Percentiles rank a stretch among this genome's conserved stretches.
phyloP scores from a whole-genome alignment of 768 basidiomycete genomes.

The Suillus decipiens region DNA sequence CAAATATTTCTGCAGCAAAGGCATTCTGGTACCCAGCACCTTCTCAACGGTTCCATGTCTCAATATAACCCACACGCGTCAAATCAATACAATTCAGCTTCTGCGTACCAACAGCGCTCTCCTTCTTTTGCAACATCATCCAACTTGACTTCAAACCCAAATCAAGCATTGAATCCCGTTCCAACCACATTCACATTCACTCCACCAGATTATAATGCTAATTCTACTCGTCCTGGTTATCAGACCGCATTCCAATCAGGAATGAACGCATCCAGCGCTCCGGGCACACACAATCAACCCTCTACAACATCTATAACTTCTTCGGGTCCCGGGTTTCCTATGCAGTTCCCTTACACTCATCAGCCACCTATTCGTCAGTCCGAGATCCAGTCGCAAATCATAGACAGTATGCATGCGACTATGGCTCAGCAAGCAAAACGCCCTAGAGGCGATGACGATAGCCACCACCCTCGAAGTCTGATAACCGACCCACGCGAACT shows the following conservation, averaged over 20 bases:
- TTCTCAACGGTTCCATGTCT: constrained; percentile 7
- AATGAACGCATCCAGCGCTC: not conserved
- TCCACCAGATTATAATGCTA: constrained; percentile 10
- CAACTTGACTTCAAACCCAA: constrained; percentile 13
- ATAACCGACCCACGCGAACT: constrained; percentile 23
- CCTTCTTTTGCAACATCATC: constrained; percentile 16
- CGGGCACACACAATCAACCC: not conserved
- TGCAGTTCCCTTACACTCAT: constrained; percentile 34
- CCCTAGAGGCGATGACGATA: constrained; percentile 26
- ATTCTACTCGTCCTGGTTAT: constrained; percentile 18
- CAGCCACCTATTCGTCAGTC: constrained; percentile 30
- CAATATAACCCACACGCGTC: constrained; percentile 18
- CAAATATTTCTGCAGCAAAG: constrained; percentile 17
- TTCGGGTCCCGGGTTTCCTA: constrained; percentile 18
- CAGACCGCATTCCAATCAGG: constrained; percentile 13
- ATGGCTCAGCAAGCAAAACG: constrained; percentile 11
- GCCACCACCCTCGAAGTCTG: constrained; percentile 15
- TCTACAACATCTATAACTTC: not conserved
- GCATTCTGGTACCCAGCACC: constrained; percentile 9
- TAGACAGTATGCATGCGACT: constrained; percentile 13
- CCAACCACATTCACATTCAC: constrained; percentile 20
- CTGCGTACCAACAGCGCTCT: constrained; percentile 12
- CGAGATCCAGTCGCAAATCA: constrained; percentile 30
- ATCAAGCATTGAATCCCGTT: constrained; percentile 12
- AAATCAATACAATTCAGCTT: constrained; percentile 15